Evolutionary conservation across 2,329 filamentous ascomycete genomes (phyloP), one percentile per base, ranked within the genome.

Genomic region (Cercospora sojina): DNA sequence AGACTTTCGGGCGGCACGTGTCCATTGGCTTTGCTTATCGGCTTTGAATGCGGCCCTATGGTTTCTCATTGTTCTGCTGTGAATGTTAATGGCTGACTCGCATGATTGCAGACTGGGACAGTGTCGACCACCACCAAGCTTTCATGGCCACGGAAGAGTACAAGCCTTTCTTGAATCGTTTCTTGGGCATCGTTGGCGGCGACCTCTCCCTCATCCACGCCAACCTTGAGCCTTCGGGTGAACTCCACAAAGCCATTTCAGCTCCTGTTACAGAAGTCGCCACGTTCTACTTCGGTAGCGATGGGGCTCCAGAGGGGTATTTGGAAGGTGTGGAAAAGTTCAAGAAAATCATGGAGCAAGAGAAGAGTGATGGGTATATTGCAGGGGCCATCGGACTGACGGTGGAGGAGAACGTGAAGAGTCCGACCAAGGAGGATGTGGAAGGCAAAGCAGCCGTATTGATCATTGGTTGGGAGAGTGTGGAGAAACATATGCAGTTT

Each of bases 401-500:
- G n/a, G 62, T 76, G 23, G 66, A 72, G 71, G 35, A 47, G 5
- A 72, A 72, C 38, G 59, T 76, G 9, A 72, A 75, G 71, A 62
- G 47, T 56, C 47, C 60, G 9, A 7, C 43, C 0, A 65, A 68
- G 38, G 72, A 74, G 35, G 77, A 77, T 3, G 75, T 76, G 3
- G 74, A 80, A 70, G 83, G 80, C 10, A 79, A 79, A 63, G 74
- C 80, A 64, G 80, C 80, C 70, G 70, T 82, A 3, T 65, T 80
- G n/a, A 77, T 79, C 18, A 76, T 85, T 62, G 85, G 84, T 5
- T 87, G 85, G 85, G 75, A 81, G 59, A 83, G 78, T 70, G 77
- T 83, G 20, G 81, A 85, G 38, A 77, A 77, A 57, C 85, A 87
- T 74, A 76, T 80, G 78, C 74, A 74, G 58, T 84, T 80, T 32